These are phyloP conservation scores for Phaeolepiota aurea DNA, from an alignment of 768 basidiomycete genomes.

Conservation along the genomic window DNA sequence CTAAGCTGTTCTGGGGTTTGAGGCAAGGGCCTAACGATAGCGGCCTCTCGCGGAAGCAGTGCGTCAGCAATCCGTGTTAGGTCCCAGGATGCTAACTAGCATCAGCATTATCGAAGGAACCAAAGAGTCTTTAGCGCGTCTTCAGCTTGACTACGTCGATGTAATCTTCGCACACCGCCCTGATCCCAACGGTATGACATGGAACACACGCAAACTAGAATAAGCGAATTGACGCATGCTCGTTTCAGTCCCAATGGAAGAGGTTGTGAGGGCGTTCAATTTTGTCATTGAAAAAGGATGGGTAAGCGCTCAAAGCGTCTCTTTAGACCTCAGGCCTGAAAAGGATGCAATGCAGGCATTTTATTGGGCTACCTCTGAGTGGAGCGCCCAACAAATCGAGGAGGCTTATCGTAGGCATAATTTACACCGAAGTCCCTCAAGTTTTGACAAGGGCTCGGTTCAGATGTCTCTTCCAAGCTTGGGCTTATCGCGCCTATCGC, in stretches of 20 bases:
- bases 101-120: constrained; percentile 63
- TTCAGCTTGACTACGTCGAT: constrained; percentile 65
- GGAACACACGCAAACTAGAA: background rate
- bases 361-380: constrained; percentile 64
- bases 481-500: constrained; percentile 61
- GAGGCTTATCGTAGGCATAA: constrained; percentile 43
- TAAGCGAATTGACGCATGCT: background rate
- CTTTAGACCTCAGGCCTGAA: too few species aligned
- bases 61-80: constrained; percentile 12
- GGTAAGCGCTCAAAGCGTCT: constrained; percentile 33
- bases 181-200: constrained; percentile 40
- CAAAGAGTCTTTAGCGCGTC: constrained; percentile 50
- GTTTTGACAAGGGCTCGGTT: background rate
- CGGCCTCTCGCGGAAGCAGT: constrained; percentile 51
- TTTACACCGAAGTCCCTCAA: background rate
- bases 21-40: constrained; percentile 45
- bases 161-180: constrained; percentile 59
- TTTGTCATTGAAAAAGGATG: constrained; percentile 61
- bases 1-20: constrained; percentile 70
- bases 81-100: too few species aligned
- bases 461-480: constrained; percentile 60
- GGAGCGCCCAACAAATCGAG: constrained; percentile 55
- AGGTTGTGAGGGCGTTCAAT: constrained; percentile 73
- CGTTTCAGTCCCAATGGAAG: constrained; percentile 51
- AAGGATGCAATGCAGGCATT: constrained; percentile 23